phyloP scores from a whole-genome alignment of 495 filamentous ascomycete species.

The Penicillium herquei region DNA sequence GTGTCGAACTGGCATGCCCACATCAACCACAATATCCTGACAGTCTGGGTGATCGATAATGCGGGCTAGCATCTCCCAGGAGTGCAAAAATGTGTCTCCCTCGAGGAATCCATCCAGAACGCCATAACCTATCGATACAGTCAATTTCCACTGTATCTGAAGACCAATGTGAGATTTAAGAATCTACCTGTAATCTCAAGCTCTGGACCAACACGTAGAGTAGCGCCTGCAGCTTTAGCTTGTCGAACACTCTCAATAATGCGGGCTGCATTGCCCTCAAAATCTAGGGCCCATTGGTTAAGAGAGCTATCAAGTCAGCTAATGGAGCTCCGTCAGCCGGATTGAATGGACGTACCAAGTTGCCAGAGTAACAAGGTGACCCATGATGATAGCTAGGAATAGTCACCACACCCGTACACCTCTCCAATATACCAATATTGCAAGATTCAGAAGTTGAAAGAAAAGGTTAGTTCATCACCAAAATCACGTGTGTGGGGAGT shows the following conservation, averaged over 20 bases:
- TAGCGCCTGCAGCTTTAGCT: conserved; percentile 69
- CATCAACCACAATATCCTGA: conserved; percentile 76
- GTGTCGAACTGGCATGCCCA: conserved; percentile 67
- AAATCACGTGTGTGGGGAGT: conserved; percentile 46
- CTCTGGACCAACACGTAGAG: conserved; percentile 75
- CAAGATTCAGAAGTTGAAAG: conserved; percentile 2
- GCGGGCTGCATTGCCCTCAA: conserved; percentile 70
- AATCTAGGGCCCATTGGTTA: conserved; percentile 69
- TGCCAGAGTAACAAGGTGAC: conserved; percentile 40
- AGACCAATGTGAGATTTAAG: conserved; percentile 21
- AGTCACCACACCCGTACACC: background rate
- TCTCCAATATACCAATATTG: background rate
- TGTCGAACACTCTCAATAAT: conserved; percentile 73
- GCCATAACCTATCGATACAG: conserved; percentile 54
- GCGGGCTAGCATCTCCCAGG: conserved; percentile 65
- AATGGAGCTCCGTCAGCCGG: background rate
- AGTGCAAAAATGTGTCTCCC: conserved; percentile 58
- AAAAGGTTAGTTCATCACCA: conserved; percentile 13
- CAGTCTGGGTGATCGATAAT: conserved; percentile 58
- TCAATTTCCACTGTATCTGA: conserved; percentile 26
- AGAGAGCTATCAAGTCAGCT: conserved; percentile 28
- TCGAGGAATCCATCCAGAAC: conserved; percentile 40
- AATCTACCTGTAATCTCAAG: conserved; percentile 56
- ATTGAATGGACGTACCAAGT: conserved; percentile 30
- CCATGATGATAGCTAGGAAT: conserved; percentile 26